phyloP scores from a whole-genome alignment of 257 asterid species.

The Salvia miltiorrhiza region DNA sequence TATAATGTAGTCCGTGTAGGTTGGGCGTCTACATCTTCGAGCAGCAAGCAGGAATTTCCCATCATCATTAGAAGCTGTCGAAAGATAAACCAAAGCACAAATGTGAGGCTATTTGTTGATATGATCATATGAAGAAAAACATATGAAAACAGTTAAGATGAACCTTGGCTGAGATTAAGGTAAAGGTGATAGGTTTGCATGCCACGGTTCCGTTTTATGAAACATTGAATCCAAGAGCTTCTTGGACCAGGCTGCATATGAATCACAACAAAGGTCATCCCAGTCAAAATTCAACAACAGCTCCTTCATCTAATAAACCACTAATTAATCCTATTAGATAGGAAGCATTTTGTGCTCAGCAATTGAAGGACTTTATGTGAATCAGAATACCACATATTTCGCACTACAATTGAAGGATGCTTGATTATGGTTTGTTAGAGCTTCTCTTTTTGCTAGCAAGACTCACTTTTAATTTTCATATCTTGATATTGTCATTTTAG shows the following conservation, averaged over 20 bases:
- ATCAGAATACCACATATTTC: no score
- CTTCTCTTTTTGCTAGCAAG: no score
- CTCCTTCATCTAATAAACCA: no score
- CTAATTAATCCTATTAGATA: no score
- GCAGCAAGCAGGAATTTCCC: constrained; percentile 94
- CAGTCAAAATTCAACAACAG: no score
- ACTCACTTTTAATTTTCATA: no score
- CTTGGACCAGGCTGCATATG: constrained; percentile 92
- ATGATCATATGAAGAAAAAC: neutral
- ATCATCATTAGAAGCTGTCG: constrained; percentile 82
- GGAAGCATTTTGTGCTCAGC: no score
- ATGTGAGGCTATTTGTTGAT: neutral
- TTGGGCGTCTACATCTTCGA: constrained; percentile 80
- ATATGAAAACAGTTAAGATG: neutral
- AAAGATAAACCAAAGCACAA: neutral
- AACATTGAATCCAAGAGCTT: constrained; percentile 60
- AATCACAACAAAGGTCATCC: neutral
- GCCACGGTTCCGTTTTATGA: constrained; percentile 70
- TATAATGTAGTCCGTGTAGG: constrained; percentile 76
- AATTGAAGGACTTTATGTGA: no score
- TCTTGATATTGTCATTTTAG: no score
- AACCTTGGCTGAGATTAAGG: constrained; percentile 74
- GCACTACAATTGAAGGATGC: no score
- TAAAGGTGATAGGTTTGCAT: constrained; percentile 73
- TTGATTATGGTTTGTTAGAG: no score